A percentile compares a stretch with the other conserved stretches of the same genome.
Evolutionary conservation across 257 asterid genomes (phyloP).

Genomic region (Gentiana macrophylla): DNA sequence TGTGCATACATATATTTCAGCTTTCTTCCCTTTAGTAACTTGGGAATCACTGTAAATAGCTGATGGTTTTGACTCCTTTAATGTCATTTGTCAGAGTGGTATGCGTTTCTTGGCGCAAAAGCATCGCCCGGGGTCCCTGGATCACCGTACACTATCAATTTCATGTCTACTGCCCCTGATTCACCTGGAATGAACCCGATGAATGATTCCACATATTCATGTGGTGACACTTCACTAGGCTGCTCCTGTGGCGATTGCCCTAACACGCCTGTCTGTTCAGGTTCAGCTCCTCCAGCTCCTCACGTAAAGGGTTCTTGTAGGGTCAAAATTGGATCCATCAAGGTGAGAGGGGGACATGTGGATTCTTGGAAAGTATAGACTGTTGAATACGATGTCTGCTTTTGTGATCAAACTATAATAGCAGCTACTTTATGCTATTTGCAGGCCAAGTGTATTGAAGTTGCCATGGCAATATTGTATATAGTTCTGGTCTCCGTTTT

Average conservation of each 20-base stretch:
- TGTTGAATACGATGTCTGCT: neutral
- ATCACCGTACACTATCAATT: constrained; percentile 83
- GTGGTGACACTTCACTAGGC: constrained; percentile 86
- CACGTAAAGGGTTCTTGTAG: constrained; percentile 64
- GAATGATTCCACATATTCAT: constrained; percentile 78
- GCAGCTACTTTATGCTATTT: neutral
- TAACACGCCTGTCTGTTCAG: constrained; percentile 56
- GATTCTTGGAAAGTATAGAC: neutral
- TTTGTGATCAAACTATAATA: constrained; percentile 1
- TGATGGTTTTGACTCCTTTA: constrained; percentile 1
- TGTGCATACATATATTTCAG: neutral
- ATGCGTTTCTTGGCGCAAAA: constrained; percentile 61
- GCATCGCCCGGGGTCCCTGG: constrained; percentile 75
- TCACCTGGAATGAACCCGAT: constrained; percentile 78
- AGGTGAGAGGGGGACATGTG: constrained; percentile 38
- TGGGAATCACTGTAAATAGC: neutral
- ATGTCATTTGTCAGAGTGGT: constrained; percentile 70
- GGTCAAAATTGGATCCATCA: constrained; percentile 68
- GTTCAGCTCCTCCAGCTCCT: constrained; percentile 58
- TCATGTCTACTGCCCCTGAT: constrained; percentile 54
- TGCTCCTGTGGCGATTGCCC: constrained; percentile 99
- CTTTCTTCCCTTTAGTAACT: neutral
- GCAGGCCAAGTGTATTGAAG: constrained; percentile 96
- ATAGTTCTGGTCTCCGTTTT: constrained; percentile 56
- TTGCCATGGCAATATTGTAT: constrained; percentile 62